Conservation (phyloP, 2,329 filamentous ascomycete genomes). For the Ceratocystis variospora region DNA sequence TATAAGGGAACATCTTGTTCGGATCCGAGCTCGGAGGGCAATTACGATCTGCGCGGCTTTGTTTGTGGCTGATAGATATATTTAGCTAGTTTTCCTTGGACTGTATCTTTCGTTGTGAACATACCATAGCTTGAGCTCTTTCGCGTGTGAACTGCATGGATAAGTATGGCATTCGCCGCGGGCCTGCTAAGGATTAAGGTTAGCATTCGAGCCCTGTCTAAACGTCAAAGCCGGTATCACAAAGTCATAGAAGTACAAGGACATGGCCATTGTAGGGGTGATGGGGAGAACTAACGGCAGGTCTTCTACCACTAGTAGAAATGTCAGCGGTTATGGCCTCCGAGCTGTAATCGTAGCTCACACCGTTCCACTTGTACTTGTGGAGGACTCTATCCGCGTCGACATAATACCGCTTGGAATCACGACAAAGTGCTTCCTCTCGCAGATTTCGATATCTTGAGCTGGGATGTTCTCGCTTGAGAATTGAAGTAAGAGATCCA, state of each 20-base stretch:
- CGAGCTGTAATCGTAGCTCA: background rate
- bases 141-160: background rate
- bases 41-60: background rate
- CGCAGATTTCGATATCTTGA: background rate
- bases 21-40: constrained; percentile 44
- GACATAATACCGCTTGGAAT: background rate
- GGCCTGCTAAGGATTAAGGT: background rate
- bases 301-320: constrained; percentile 5
- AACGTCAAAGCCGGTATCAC: background rate
- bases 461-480: background rate
- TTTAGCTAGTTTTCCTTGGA: background rate
- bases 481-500: background rate
- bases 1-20: constrained; percentile 46
- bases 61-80: background rate
- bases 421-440: background rate
- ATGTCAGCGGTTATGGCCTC: background rate
- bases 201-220: background rate
- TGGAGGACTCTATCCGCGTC: background rate
- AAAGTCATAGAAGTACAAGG: background rate
- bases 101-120: background rate
- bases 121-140: background rate
- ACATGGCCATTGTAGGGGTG: background rate
- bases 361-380: background rate
- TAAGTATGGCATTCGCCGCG: background rate
- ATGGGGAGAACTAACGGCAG: background rate